Evolutionary conservation across 805 yeast genomes (phyloP).

Genomic region (Debaryomyces prosopidis): DNA sequence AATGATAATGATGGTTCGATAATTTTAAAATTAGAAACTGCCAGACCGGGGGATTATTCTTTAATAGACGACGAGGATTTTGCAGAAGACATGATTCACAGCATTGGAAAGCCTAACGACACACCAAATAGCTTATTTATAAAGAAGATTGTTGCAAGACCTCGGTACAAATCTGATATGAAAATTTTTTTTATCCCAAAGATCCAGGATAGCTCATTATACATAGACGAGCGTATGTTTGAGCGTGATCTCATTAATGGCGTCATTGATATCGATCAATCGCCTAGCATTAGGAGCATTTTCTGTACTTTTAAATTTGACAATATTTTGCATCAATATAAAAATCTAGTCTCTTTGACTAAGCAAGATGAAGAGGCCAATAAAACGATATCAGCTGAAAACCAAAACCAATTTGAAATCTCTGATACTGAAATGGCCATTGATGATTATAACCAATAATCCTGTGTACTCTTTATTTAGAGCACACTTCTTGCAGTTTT

Average conservation of each 20-base stretch:
- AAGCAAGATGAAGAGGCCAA: neutral
- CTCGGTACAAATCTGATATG: slow-evolving; percentile 64
- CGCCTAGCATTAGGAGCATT: slow-evolving; percentile 15
- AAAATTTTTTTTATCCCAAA: slow-evolving; percentile 57
- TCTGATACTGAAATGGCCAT: no score
- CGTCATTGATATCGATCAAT: slow-evolving; percentile 35
- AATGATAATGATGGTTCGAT: slow-evolving; percentile 51
- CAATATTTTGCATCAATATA: slow-evolving; percentile 10
- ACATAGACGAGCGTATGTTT: slow-evolving; percentile 51
- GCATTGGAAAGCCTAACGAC: slow-evolving; percentile 43
- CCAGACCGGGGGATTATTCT: slow-evolving; percentile 51
- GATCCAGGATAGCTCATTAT: slow-evolving; percentile 35
- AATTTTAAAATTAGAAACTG: slow-evolving; percentile 55
- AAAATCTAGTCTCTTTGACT: slow-evolving; percentile 4
- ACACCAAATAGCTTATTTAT: slow-evolving; percentile 50
- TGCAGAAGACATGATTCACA: slow-evolving; percentile 35
- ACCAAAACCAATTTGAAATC: neutral
- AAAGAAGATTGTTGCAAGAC: slow-evolving; percentile 60
- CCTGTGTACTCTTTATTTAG: no score
- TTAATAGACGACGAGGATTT: slow-evolving; percentile 51
- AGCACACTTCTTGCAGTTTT: no score
- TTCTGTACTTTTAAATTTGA: slow-evolving; percentile 19
- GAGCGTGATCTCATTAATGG: slow-evolving; percentile 54
- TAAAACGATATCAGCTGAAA: neutral
- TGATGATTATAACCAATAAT: no score